Conservation (phyloP, 805 yeast genomes). For the Grigorovia transvaalensis region DNA sequence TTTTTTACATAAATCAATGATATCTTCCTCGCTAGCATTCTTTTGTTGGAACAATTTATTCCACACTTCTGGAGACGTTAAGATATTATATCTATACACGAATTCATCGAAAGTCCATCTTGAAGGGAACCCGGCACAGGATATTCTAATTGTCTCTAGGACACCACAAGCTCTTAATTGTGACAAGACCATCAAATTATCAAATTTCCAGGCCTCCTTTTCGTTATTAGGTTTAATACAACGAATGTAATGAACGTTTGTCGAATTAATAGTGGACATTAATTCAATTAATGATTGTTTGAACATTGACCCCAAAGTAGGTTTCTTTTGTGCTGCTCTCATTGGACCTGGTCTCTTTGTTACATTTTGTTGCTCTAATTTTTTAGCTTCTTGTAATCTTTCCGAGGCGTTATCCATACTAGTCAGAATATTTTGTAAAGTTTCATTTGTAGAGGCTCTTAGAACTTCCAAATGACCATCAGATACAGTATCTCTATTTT, state of each 20-base stretch:
- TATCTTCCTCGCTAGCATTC: constrained; percentile 42
- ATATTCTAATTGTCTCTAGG: constrained; percentile 86
- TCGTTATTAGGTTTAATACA: constrained; percentile 95
- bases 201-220: constrained; percentile 92
- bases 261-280: constrained; percentile 86
- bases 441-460: constrained; percentile 53
- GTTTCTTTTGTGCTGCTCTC: constrained; percentile 53
- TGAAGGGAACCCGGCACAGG: constrained; percentile 97
- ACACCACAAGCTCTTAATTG: constrained; percentile 99
- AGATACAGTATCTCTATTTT: constrained; percentile 93
- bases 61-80: constrained; percentile 65
- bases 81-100: constrained; percentile 77
- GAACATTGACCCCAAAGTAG: constrained; percentile 91
- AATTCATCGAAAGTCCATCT: constrained; percentile 93
- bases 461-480: constrained; percentile 89
- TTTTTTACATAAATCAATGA: constrained; percentile 53
- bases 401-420: constrained; percentile 51
- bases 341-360: constrained; percentile 35
- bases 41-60: constrained; percentile 41
- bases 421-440: constrained; percentile 53
- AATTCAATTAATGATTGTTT: constrained; percentile 84
- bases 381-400: constrained; percentile 32
- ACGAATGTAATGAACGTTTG: constrained; percentile 93
- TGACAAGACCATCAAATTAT: constrained; percentile 86
- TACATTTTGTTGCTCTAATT: constrained; percentile 21